These are phyloP conservation scores for Polygonum maritimum DNA, from an alignment of 148 eudicot genomes.

Conservation along the genomic window DNA sequence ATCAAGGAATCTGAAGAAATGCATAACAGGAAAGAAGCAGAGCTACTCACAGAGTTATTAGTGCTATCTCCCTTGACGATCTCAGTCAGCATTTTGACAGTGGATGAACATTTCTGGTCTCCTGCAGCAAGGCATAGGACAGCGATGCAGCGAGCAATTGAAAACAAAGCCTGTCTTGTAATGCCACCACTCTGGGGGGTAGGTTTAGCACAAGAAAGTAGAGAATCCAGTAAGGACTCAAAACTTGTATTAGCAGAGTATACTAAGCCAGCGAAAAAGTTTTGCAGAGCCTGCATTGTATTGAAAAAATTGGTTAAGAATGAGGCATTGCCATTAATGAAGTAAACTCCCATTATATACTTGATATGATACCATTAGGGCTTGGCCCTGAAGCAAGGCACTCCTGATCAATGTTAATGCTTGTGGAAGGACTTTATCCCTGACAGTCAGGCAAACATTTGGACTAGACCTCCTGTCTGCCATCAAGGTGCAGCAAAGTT, in stretches of 20 bases:
- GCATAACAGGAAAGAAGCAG: background rate
- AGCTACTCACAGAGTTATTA: conserved; percentile 52
- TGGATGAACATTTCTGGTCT: conserved; percentile 28
- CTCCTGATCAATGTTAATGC: conserved; percentile 75
- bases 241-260: conserved; percentile 92
- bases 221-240: conserved; percentile 26
- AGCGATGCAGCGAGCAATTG: conserved; percentile 96
- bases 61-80: conserved; percentile 63
- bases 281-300: conserved; percentile 71
- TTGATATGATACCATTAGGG: conserved; percentile 56
- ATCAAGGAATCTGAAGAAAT: background rate
- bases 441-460: conserved; percentile 67
- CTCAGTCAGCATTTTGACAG: conserved; percentile 54
- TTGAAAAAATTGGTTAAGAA: conserved; percentile 4
- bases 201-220: conserved; percentile 48
- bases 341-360: background rate
- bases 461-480: conserved; percentile 68
- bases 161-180: conserved; percentile 91
- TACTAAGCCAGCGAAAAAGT: conserved; percentile 72
- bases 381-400: conserved; percentile 96
- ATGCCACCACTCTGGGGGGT: conserved; percentile 81
- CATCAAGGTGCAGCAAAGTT: conserved; percentile 94
- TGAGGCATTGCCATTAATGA: conserved; percentile 8
- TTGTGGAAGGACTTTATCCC: conserved; percentile 98
- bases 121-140: conserved; percentile 99